These are phyloP conservation scores for Adansonia rubrostipa DNA, from an alignment of 441 rosid species.

Conservation along the genomic window DNA sequence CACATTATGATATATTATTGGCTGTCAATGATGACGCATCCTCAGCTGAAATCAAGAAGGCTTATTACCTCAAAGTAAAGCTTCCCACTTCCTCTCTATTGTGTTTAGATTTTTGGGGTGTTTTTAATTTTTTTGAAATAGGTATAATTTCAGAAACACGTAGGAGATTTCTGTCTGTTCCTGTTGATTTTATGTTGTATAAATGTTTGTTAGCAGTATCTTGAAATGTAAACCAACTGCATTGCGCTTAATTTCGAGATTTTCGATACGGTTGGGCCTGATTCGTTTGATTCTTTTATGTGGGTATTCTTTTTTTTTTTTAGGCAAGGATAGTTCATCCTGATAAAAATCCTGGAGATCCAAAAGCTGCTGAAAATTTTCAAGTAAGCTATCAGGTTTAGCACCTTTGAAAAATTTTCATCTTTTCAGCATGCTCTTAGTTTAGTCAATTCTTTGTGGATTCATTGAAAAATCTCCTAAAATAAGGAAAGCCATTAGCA, in stretches of 20 bases:
- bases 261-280: no score
- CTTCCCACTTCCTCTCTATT: background rate
- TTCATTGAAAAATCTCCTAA: background rate
- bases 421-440: background rate
- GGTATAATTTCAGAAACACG: background rate
- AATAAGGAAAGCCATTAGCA: background rate
- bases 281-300: background rate
- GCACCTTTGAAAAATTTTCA: background rate
- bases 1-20: conserved; percentile 65
- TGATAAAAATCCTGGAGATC: conserved; percentile 89
- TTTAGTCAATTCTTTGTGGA: background rate
- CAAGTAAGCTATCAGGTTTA: conserved; percentile 54
- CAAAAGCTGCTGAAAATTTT: conserved; percentile 85
- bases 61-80: conserved; percentile 78
- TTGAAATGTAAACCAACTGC: background rate
- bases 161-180: no score
- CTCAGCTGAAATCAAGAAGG: conserved; percentile 85
- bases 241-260: no score
- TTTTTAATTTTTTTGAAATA: no score
- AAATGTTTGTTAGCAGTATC: background rate
- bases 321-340: conserved; percentile 93
- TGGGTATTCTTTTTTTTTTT: conserved; percentile 25
- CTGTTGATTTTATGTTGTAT: background rate
- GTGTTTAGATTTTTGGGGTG: background rate
- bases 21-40: conserved; percentile 73